Evolutionary conservation across 176 grass and related monocot species (phyloP), one percentile per base, ranked within the genome.

Genomic region (Panicum miliaceum): DNA sequence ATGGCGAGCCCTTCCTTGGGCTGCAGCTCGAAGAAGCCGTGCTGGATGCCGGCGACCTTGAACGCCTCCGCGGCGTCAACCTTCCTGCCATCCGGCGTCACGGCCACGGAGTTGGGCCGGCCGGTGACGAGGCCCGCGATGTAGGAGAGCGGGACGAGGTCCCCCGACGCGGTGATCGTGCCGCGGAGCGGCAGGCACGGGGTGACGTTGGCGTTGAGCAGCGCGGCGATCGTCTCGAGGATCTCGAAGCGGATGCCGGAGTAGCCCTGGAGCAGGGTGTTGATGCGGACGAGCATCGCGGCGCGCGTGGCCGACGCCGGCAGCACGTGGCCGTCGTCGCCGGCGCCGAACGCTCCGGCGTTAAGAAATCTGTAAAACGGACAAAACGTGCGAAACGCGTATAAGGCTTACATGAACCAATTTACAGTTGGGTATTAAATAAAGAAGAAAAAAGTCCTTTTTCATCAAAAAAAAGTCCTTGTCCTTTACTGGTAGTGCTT

Each of bases 181-280:
- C 92, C 94, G 18, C 94, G 71, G 36, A 97, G 92, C 10, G 94
- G 94, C 6, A 97, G 77, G 84, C 94, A 92, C 9, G 94, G 94
- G 40, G 94, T 97, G 56, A 97, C 83, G 74, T 89, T 73, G 78
- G 94, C 80, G 65, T 97, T 97, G 48, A 97, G 90, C 50, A 97
- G 88, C 20, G 81, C 52, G 12, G 88, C 82, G 9, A 97, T 89
- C 40, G 94, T 26, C 88, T 97, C 94, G 1, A 97, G 90, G 71
- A 97, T 94, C 81, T 97, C 94, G 57, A 94, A 97, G 6, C 94
- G 90, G 81, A 97, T 94, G 11, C 94, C 94, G 0, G 94, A 97
- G 90, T 94, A 97, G 0, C 94, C 94, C 80, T 97, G 94, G 5
- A 97, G 90, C 50, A 97, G 80, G 14, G 92, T 97, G 50, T 97